Conservation (phyloP, 371 early-diverging fungal species). For the Mortierella sp. region DNA sequence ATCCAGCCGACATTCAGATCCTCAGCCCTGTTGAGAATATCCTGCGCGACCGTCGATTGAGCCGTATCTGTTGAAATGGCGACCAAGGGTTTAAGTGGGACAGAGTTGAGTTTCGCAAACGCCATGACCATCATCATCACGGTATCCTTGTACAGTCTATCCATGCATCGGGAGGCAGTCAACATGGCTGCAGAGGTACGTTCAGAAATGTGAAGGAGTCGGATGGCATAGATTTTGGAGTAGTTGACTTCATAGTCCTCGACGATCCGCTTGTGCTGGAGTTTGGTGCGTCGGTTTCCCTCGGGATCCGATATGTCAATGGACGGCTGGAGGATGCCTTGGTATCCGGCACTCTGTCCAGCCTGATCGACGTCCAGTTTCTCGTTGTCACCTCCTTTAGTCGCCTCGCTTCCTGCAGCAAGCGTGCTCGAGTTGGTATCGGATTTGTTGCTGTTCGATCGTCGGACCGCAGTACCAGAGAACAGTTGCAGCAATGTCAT, state of each 20-base stretch:
- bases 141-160: slow-evolving; percentile 53
- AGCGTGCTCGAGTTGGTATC: background rate
- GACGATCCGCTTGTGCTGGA: background rate
- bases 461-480: slow-evolving; percentile 26
- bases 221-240: slow-evolving; percentile 46
- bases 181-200: slow-evolving; percentile 50
- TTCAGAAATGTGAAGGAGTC: slow-evolving; percentile 46
- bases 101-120: slow-evolving; percentile 48
- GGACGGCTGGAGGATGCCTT: slow-evolving; percentile 37
- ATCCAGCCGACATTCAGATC: slow-evolving; percentile 47
- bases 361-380: background rate
- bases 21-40: slow-evolving; percentile 44
- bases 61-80: slow-evolving; percentile 40
- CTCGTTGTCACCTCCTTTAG: slow-evolving; percentile 1
- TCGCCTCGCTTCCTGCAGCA: background rate
- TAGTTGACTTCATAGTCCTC: slow-evolving; percentile 26
- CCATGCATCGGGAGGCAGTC: slow-evolving; percentile 56
- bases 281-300: slow-evolving; percentile 15
- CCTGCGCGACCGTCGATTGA: slow-evolving; percentile 36
- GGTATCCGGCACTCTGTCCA: background rate
- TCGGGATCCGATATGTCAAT: slow-evolving; percentile 47
- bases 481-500: slow-evolving; percentile 54
- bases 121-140: slow-evolving; percentile 59
- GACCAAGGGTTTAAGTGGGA: slow-evolving; percentile 44
- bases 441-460: background rate